Evolutionary conservation across 2,329 filamentous ascomycete genomes (phyloP), one percentile per base, ranked within the genome.

Genomic region (Septoria linicola): DNA sequence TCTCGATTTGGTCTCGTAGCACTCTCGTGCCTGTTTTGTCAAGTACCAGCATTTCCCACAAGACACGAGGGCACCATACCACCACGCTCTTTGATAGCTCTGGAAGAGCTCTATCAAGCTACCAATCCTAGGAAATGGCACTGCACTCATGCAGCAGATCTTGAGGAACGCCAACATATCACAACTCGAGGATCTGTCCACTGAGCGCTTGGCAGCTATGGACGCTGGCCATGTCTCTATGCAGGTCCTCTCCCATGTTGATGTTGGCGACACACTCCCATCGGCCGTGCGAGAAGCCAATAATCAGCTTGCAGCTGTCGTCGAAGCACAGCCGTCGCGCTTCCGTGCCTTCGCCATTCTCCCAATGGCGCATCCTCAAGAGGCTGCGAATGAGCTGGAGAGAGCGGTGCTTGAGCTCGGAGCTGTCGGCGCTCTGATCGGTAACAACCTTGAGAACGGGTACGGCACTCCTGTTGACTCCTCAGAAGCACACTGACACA

Each of bases 351-450:
- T 64, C 30, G 64, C 63, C 1, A 46, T 58, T 16, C 54, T 67
- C 6, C 61, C 63, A 7, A 66, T 67, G 63, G 63, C 63, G n/a
- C n/a, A n/a, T n/a, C n/a, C n/a, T n/a, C n/a, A n/a, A n/a, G n/a
- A n/a, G n/a, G n/a, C n/a, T 14, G 63, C 59, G 4, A 36, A 23
- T 8, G 64, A 66, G 27, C 58, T 67, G 3, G 41, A 50, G 19
- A 58, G 64, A 27, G 59, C 53, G 25, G 56, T 66, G 7, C 49
- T 37, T 14, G 14, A 57, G 2, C 54, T 55, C 19, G 59, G 60
- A n/a, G 61, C 65, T 45, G 50, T 63, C 3, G 64, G 64, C 19
- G 63, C 63, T 1, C 49, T 67, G 42, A 56, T 67, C 51, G 59
- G 64, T 51, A 64, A 63, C 48, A 62, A 63, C 27, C 45, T 58